These are phyloP conservation scores for Colletotrichum sp. DNA, from an alignment of 2,329 filamentous ascomycete genomes.

Conservation along the genomic window DNA sequence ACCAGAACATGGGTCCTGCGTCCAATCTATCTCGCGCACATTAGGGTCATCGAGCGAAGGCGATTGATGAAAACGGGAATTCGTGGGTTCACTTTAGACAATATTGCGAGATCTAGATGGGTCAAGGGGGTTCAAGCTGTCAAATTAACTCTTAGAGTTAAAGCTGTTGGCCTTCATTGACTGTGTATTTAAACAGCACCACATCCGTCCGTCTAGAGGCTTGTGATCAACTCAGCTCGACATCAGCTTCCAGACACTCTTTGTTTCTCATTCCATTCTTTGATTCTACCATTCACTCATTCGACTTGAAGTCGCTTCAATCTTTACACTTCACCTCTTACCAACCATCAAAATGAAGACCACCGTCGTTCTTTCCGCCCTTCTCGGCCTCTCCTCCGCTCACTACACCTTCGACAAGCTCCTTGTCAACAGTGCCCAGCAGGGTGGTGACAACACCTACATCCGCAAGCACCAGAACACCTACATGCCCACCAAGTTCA, in stretches of 20 bases:
- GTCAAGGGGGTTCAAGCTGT: not conserved
- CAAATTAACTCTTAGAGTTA: not conserved
- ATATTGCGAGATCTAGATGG: not conserved
- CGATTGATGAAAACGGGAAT: not conserved
- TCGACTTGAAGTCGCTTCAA: slow-evolving; percentile 14
- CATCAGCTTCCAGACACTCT: not conserved
- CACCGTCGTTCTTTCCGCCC: slow-evolving; percentile 1
- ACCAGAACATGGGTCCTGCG: not conserved
- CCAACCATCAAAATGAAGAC: slow-evolving; percentile 8
- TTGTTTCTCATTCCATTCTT: not conserved
- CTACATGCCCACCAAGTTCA: slow-evolving; percentile 24
- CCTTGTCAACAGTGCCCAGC: slow-evolving; percentile 22
- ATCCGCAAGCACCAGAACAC: slow-evolving; percentile 21
- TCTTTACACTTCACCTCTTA: not conserved
- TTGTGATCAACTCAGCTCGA: not conserved
- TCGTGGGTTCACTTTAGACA: not conserved
- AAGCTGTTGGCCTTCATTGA: slow-evolving; percentile 27
- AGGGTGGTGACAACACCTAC: slow-evolving; percentile 25
- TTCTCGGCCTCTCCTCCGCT: slow-evolving; percentile 13
- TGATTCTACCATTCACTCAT: not conserved
- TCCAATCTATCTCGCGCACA: not conserved
- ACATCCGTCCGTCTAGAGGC: not conserved
- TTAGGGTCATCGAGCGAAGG: not conserved
- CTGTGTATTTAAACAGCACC: not conserved
- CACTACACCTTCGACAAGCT: slow-evolving; percentile 30